Evolutionary conservation across 148 eudicot genomes (phyloP).

Genomic region (Rhododendron williamsianum): DNA sequence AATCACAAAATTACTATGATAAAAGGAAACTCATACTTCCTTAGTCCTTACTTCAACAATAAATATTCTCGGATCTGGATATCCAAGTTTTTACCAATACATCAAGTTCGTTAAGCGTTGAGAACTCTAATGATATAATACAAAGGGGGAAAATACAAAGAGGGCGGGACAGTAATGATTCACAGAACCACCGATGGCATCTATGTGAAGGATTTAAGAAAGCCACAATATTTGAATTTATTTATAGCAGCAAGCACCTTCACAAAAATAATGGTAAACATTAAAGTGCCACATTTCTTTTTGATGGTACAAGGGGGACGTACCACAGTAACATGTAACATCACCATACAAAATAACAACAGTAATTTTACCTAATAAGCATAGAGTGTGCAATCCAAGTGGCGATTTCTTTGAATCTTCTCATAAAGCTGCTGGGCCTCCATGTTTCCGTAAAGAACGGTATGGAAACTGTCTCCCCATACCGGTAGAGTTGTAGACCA

Average conservation of each 20-base stretch:
- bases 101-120: not conserved
- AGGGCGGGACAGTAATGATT: not conserved
- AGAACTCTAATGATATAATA: not conserved
- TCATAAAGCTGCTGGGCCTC: constrained; percentile 91
- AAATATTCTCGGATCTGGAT: not conserved
- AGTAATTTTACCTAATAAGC: constrained; percentile 64
- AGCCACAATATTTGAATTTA: not conserved
- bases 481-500: constrained; percentile 86
- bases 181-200: not conserved
- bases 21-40: not conserved
- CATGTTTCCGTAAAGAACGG: constrained; percentile 94
- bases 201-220: not conserved
- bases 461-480: constrained; percentile 90
- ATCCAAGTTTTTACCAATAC: not conserved
- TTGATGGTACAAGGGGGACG: not conserved
- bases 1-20: not conserved
- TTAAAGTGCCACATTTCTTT: not conserved
- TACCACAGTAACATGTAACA: not conserved
- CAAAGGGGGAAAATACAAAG: not conserved
- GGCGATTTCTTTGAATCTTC: constrained; percentile 67
- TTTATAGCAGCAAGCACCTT: constrained; percentile 7
- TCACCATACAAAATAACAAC: not conserved
- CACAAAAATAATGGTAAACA: not conserved
- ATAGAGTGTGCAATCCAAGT: constrained; percentile 85
- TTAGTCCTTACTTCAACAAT: not conserved